Base-by-base conservation (phyloP, 345 rosid species). In the Eutrema yunnanense region DNA sequence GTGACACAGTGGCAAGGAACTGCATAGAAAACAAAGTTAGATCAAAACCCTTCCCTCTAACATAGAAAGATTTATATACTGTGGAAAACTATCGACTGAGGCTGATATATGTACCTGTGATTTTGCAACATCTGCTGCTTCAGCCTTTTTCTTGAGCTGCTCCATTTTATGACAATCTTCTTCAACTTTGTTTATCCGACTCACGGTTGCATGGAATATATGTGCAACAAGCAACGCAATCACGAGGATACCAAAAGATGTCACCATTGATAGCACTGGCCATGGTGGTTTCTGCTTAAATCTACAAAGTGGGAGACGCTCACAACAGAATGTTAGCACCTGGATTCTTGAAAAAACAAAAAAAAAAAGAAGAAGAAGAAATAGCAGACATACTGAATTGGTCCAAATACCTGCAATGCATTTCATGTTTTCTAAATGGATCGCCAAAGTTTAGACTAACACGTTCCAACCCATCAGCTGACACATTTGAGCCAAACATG, bases 1-100 rank as follows among this genome's bases (percentile, higher is more conserved):
- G 98, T 50, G 98, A 94, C 78, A 94, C 97, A 6, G 98, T 94
- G 67, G 98, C 98, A 76, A 94, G 98, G 80, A 94, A 94, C 98
- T 94, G 82, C 82, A 86, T 13, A 42, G 33, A 64, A 34, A 65
- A 13, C 36, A 59, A 53, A 64, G 53, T 55, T 55, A 33, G 41
- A 63, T 69, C 33, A 77, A 74, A 60, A 62, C 19, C 26, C 55
- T n/a, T 49, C 10, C 51, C 54, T 22, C 49, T n/a, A 61, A 52
- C 4, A 34, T 34, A 46, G 41, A 56, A 27, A 65, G 55, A 43
- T 42, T 69, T 37, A 73, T 69, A 48, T 42, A 42, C 49, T 8
- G 68, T 19, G 30, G 22, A 8, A 43, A 62, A 16, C 54, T 51
- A 74, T 60, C 40, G 66, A 27, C 5, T 8, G 9, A 19, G 68